Evolutionary conservation across 2,329 filamentous ascomycete genomes (phyloP), one percentile per base, ranked within the genome.

Genomic region (Lachnellula hyalina): DNA sequence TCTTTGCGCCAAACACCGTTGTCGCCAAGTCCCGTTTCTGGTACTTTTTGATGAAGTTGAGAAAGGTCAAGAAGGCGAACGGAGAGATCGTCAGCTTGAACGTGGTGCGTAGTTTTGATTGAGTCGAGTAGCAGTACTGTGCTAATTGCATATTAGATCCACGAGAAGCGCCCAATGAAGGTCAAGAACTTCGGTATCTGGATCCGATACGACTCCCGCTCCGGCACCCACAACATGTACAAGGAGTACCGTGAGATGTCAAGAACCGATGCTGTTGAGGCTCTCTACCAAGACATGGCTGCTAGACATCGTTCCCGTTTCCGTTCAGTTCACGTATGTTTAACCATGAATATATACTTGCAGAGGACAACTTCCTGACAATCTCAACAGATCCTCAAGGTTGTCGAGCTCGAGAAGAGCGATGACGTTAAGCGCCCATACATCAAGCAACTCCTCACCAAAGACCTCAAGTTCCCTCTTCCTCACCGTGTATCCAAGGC

Each of bases 161-260:
- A 85, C 80, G 94, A 99, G 91, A 97, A 97, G 88, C 91, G 90
- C 78, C 94, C 94, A 72, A 83, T 92, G 74, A 96, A 96, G 85
- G 92, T 99, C 85, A 99, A 99, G 91, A 99, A 96, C 89, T 97
- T 99, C 77, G 94, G 94, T 77, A 87, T 99, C 86, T 99, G 95
- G 95, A 87, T 99, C 81, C 92, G 95, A 76, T 99, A 99, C 83
- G 93, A 99, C 82, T 99, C 95, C 63, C 93, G 94, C 79, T 97
- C 94, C 71, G 94, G 94, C 72, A 99, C 94, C 72, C 94, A 99
- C 91, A 99, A 99, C 89, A 99, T 99, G 94, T 99, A 99, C 90
- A 97, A 97, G 87, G 94, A 99, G 87, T 97, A 96, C 89, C 90
- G 94, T 76, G 94, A 97, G 85, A 89, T 97, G 85, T 93, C 89